Conservation (phyloP, 2,329 filamentous ascomycete genomes). For the Conoideocrella luteorostrata region DNA sequence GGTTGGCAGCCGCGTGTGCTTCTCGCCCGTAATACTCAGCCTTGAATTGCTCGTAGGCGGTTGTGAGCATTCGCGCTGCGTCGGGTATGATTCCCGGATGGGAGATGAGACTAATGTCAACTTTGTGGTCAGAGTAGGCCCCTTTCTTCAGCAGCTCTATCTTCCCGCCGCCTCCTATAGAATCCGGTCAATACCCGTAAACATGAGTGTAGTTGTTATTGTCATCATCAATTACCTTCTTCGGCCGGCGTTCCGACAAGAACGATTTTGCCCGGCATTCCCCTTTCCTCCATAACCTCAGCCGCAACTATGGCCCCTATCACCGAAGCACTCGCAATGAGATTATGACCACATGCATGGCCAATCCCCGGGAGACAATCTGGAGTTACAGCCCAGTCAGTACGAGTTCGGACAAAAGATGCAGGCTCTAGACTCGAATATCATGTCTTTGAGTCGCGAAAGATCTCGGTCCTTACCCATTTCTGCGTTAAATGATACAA, state of each 20-base stretch:
- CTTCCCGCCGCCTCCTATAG: constrained; percentile 43
- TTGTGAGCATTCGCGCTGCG: constrained; percentile 42
- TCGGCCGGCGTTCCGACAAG: constrained; percentile 46
- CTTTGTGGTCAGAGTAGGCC: constrained; percentile 26
- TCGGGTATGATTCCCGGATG: constrained; percentile 30
- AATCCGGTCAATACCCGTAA: too few relatives aligned
- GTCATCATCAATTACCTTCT: too few relatives aligned
- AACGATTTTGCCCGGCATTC: constrained; percentile 37
- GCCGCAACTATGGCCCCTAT: constrained; percentile 41
- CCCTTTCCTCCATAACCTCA: constrained; percentile 32
- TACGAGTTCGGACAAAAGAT: background rate
- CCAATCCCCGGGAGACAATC: constrained; percentile 39
- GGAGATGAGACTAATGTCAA: constrained; percentile 16
- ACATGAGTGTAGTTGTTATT: too few relatives aligned
- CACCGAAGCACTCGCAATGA: constrained; percentile 33
- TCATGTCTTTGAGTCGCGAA: too few relatives aligned
- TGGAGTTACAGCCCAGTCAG: background rate
- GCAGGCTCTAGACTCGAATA: too few relatives aligned
- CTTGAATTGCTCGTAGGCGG: constrained; percentile 42
- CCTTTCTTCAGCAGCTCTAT: constrained; percentile 35
- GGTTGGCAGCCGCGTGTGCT: constrained; percentile 48
- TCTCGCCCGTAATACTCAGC: constrained; percentile 48
- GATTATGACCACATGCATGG: constrained; percentile 50
- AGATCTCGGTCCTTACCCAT: too few relatives aligned
- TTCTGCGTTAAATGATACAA: constrained; percentile 36